Evolutionary conservation across 176 grass and related monocot genomes (phyloP).

Genomic region (Phoenix dactylifera): DNA sequence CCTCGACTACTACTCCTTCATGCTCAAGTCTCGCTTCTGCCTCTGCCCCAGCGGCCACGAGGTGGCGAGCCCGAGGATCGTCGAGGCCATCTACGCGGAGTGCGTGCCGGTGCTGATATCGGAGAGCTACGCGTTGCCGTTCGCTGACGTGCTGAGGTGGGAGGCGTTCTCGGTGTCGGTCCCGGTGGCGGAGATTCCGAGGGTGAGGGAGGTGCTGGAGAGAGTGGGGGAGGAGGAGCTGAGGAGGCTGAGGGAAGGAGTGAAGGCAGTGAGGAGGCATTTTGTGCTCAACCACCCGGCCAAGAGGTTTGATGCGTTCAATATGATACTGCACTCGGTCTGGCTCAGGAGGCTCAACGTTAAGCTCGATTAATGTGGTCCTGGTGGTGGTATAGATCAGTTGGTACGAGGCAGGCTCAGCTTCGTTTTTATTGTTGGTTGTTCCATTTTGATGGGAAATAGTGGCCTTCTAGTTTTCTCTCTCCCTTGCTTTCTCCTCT

Average conservation of each 20-base stretch:
- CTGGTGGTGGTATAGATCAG: no score
- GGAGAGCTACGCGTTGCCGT: constrained; percentile 43
- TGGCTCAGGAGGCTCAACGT: constrained; percentile 76
- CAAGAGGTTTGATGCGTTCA: constrained; percentile 52
- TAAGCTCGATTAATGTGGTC: background rate
- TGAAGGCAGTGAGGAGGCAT: constrained; percentile 49
- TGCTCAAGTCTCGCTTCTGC: constrained; percentile 58
- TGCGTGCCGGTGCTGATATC: constrained; percentile 65
- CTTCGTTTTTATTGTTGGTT: background rate
- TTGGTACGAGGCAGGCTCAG: background rate
- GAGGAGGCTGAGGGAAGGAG: constrained; percentile 32
- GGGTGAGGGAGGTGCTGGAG: constrained; percentile 41
- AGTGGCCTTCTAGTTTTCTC: no score
- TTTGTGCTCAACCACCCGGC: constrained; percentile 49
- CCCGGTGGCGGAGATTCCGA: constrained; percentile 30
- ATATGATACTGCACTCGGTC: constrained; percentile 81
- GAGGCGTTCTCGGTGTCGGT: constrained; percentile 64
- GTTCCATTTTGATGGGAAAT: no score
- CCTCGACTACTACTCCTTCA: constrained; percentile 43
- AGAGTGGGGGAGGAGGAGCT: constrained; percentile 42
- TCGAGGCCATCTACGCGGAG: constrained; percentile 66
- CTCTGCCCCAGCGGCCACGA: constrained; percentile 66
- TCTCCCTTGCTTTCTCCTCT: no score
- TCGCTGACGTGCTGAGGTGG: constrained; percentile 62
- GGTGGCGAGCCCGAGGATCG: constrained; percentile 70